These are phyloP conservation scores for Emericellopsis terricola DNA, from an alignment of 495 filamentous ascomycete species.

Conservation along the genomic window DNA sequence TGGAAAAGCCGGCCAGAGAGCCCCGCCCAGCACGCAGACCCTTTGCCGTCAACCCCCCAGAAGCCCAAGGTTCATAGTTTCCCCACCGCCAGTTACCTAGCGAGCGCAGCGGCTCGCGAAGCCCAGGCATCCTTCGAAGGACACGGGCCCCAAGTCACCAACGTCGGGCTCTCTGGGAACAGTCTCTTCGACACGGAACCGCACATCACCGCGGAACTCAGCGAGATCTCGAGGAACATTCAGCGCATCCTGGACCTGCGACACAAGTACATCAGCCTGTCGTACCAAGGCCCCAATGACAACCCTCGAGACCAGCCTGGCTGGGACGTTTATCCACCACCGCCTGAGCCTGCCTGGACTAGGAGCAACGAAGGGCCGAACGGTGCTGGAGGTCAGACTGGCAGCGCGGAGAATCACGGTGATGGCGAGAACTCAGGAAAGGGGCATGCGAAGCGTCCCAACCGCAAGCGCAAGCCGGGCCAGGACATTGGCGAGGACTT, in stretches of 20 bases:
- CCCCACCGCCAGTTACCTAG: constrained; percentile 2
- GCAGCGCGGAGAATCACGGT: background rate
- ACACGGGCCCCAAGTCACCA: constrained; percentile 3
- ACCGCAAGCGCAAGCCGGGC: constrained; percentile 21
- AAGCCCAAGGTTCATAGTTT: background rate
- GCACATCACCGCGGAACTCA: constrained; percentile 63
- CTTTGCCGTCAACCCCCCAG: background rate
- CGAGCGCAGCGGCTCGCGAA: constrained; percentile 4
- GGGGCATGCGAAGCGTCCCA: background rate
- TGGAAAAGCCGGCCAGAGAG: background rate
- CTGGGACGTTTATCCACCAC: constrained; percentile 77
- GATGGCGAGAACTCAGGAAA: background rate
- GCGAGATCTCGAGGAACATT: constrained; percentile 72
- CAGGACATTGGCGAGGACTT: constrained; percentile 70
- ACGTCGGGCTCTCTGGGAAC: constrained; percentile 14
- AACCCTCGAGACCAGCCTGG: constrained; percentile 72
- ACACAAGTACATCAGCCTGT: constrained; percentile 77
- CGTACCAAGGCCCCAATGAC: constrained; percentile 57
- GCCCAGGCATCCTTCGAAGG: constrained; percentile 4
- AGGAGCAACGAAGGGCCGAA: background rate
- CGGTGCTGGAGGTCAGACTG: background rate
- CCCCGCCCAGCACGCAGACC: background rate
- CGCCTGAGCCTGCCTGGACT: constrained; percentile 1
- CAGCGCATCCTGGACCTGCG: constrained; percentile 68
- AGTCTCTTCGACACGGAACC: constrained; percentile 40